Conservation (phyloP, 2,329 filamentous ascomycete species). For the Scortechinia acanthostroma region DNA sequence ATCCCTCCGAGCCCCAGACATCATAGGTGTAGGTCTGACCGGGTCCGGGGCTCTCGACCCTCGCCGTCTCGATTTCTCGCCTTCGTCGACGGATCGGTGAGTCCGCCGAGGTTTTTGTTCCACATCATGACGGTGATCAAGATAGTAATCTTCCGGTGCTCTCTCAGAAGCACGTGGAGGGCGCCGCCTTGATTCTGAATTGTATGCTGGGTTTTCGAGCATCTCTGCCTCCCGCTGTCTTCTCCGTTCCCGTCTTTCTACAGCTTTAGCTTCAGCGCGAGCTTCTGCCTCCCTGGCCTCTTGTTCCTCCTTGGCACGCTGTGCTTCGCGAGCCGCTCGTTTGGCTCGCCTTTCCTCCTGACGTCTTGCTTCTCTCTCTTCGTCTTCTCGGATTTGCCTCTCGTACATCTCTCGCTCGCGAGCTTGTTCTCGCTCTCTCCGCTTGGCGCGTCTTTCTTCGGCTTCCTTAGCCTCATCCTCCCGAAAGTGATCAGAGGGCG, state of each 20-base stretch:
- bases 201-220: neutral
- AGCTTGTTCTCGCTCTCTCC: conserved; percentile 6
- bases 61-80: neutral
- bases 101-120: neutral
- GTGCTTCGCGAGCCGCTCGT: conserved; percentile 10
- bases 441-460: conserved; percentile 9
- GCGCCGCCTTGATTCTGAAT: neutral
- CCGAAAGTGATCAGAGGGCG: neutral
- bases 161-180: neutral
- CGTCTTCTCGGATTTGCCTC: conserved; percentile 11
- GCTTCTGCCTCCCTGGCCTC: neutral
- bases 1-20: neutral
- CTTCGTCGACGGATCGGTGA: neutral
- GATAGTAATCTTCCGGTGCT: neutral
- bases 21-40: neutral
- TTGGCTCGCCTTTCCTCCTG: conserved; percentile 19
- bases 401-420: neutral
- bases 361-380: conserved; percentile 17
- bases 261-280: neutral
- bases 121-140: neutral
- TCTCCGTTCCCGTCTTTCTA: neutral
- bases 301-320: neutral
- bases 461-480: neutral
- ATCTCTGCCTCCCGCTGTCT: neutral
- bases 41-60: neutral